Evolutionary conservation across 306 rosid species (phyloP).

Genomic region (Corylus avellana): DNA sequence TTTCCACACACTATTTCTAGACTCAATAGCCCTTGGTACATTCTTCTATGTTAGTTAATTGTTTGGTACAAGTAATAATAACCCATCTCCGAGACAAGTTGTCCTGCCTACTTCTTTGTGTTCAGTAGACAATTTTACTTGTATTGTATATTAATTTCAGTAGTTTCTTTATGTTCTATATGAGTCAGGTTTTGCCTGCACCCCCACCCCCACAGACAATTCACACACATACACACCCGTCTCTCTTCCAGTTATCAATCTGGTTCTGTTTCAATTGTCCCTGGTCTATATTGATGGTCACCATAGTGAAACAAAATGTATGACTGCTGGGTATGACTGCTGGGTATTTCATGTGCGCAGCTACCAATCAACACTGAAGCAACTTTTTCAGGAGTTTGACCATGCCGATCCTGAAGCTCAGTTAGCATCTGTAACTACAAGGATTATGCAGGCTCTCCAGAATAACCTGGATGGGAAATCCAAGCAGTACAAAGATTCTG

Average conservation of each 20-base stretch:
- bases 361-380: slow-evolving; percentile 81
- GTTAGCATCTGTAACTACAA: slow-evolving; percentile 71
- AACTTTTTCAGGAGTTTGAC: slow-evolving; percentile 76
- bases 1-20: not conserved
- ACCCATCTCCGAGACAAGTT: not conserved
- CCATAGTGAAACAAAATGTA: not conserved
- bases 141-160: not conserved
- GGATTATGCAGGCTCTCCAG: slow-evolving; percentile 95
- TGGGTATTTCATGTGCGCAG: slow-evolving; percentile 42
- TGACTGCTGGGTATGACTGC: slow-evolving; percentile 5
- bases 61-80: not conserved
- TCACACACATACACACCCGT: not conserved
- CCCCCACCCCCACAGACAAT: not conserved
- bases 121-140: not conserved
- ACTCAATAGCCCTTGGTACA: not conserved
- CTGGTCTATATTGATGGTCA: slow-evolving; percentile 3
- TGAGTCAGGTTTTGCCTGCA: not conserved
- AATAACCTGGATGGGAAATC: slow-evolving; percentile 95
- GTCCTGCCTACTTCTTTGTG: not conserved
- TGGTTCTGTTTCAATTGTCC: slow-evolving; percentile 2
- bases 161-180: not conserved
- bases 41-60: not conserved
- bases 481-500: slow-evolving; percentile 88
- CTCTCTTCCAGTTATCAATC: not conserved
- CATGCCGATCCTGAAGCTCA: slow-evolving; percentile 66